Base-by-base conservation (phyloP, 2,329 filamentous ascomycete species). In the Blastomyces percursus region DNA sequence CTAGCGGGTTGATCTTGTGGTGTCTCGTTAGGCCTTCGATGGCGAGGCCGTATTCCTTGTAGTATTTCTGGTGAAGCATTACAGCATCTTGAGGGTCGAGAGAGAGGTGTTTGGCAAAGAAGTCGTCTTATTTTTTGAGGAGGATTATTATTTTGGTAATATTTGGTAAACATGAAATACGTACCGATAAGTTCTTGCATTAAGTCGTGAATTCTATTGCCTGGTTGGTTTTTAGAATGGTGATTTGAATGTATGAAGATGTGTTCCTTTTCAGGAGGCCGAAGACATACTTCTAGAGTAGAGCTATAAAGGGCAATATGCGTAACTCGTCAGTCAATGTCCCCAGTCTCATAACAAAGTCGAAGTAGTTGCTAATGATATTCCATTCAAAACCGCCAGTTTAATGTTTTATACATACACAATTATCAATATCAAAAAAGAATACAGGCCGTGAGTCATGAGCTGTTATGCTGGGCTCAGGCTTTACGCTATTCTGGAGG, bases 381-480 rank as follows among this genome's bases (percentile, higher is more conserved):
- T 59, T 32, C 14, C 8, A 32, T 35, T 42, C 2, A 48, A 59
- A 59, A n/a, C 16, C 3, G 2, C 24, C n/a, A 30, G 40, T 35
- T 35, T 52, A n/a, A 27, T 21, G 38, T 52, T 14, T 9, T 30
- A 61, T 35, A 78, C 83, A 66, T 79, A 86, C 84, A 77, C 95
- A 99, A 73, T 99, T 99, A 81, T 99, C 94, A 72, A 99, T 97
- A 73, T 99, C 94, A 72, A 96, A 97, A 75, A 84, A 86, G 74
- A 86, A 83, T 24, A 89, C 80, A 1, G 81, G 80, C 65, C 83
- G 74, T 64, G 71, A 68, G 66, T 79, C 76, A 64, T 27, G 9
- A 40, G 30, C 8, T 4, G 35, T 35, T 9, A 24, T 21, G 54
- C 19, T 40, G 11, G 54, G n/a, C 35, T 57, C 35, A 14, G 32